Percentiles rank a stretch among this genome's conserved stretches.
Evolutionary conservation across 2,329 filamentous ascomycete species (phyloP).

Genomic region (Hypoxylon rubiginosum): DNA sequence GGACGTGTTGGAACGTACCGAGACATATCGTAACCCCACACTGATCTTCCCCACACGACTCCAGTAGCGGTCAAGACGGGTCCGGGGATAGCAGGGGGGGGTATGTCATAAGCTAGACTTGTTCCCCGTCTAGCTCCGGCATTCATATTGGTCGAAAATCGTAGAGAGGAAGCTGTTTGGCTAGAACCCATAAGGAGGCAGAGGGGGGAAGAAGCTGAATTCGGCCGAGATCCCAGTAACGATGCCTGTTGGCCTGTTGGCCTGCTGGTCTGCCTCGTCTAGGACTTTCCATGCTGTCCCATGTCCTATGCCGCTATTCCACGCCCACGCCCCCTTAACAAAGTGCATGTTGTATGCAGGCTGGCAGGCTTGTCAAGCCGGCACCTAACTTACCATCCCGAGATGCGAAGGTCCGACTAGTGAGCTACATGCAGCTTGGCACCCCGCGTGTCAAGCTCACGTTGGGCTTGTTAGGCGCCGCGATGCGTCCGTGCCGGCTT

Average conservation of each 20-base stretch:
- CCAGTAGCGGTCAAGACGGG: constrained; percentile 29
- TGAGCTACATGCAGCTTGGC: constrained; percentile 11
- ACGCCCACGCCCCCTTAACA: neutral
- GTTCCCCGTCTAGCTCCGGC: constrained; percentile 26
- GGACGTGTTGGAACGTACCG: constrained; percentile 11
- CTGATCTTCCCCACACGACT: constrained; percentile 33
- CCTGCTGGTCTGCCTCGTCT: neutral
- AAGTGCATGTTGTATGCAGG: constrained; percentile 4
- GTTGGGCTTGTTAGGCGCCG: constrained; percentile 25
- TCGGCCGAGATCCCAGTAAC: constrained; percentile 26
- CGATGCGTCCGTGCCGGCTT: constrained; percentile 18
- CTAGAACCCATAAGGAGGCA: neutral
- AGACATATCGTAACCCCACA: constrained; percentile 26
- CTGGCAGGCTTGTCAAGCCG: constrained; percentile 15
- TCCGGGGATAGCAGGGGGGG: constrained; percentile 28
- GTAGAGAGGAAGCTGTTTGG: constrained; percentile 13
- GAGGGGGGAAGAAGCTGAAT: constrained; percentile 7
- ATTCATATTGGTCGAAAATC: constrained; percentile 28
- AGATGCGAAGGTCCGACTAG: constrained; percentile 24
- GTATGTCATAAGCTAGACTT: constrained; percentile 30
- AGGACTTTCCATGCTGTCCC: constrained; percentile 4
- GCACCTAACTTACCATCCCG: constrained; percentile 10
- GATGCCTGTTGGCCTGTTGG: neutral
- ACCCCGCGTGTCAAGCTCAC: constrained; percentile 14
- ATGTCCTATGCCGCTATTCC: constrained; percentile 12